Percentiles rank a stretch among this genome's conserved stretches.
Evolutionary conservation across 352 stramenopile genomes (phyloP).

Genomic region (Phytophthora uliginosa): DNA sequence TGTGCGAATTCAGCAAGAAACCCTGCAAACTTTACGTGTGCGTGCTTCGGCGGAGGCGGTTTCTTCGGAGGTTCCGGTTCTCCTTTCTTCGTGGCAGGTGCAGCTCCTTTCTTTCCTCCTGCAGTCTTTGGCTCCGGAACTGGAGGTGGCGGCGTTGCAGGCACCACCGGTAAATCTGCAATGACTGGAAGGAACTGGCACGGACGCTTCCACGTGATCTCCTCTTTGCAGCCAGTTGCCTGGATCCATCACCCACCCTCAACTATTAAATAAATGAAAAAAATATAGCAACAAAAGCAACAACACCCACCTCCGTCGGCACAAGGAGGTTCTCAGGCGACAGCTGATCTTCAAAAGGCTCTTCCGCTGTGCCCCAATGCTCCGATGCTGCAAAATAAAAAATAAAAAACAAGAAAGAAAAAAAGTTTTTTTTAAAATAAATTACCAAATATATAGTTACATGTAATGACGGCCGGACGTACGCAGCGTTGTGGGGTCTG

Average conservation of each 20-base stretch:
- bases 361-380: constrained; percentile 56
- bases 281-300: not conserved
- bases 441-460: too few relatives aligned
- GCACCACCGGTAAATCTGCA: constrained; percentile 33
- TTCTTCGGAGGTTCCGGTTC: constrained; percentile 63
- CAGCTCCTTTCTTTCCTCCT: constrained; percentile 39
- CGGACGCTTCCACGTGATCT: constrained; percentile 73
- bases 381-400: constrained; percentile 39
- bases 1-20: not conserved
- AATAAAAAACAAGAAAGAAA: too few relatives aligned
- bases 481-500: constrained; percentile 35
- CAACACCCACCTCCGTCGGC: constrained; percentile 26
- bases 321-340: constrained; percentile 36
- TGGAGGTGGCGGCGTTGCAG: constrained; percentile 18
- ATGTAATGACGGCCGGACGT: constrained; percentile 1
- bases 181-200: constrained; percentile 67
- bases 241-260: not conserved
- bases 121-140: constrained; percentile 42
- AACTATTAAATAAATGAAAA: not conserved
- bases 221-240: not conserved
- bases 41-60: constrained; percentile 46
- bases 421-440: not conserved
- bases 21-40: constrained; percentile 42
- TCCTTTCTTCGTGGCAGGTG: constrained; percentile 26
- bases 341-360: constrained; percentile 58